These are phyloP conservation scores for Beverwykella pulmonaria DNA, from an alignment of 495 filamentous ascomycete genomes.

Conservation along the genomic window DNA sequence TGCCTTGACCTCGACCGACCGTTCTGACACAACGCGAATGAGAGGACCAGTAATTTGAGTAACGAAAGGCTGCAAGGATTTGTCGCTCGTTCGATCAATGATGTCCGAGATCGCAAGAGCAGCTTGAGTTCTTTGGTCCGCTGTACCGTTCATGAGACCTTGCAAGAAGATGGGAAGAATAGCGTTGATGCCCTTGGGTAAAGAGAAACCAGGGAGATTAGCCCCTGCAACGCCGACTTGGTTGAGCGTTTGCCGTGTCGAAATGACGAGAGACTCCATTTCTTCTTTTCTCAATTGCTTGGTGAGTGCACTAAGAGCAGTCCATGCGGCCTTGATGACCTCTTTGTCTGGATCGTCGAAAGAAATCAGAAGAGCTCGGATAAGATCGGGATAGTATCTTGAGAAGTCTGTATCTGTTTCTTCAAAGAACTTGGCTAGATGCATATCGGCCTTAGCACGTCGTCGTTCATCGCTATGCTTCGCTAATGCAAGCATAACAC, in stretches of 20 bases:
- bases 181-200: conserved; percentile 97
- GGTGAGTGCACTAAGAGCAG: conserved; percentile 82
- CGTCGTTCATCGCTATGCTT: conserved; percentile 92
- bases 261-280: conserved; percentile 91
- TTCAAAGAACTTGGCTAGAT: conserved; percentile 87
- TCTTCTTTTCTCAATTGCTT: conserved; percentile 92
- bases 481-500: conserved; percentile 78
- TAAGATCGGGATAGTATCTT: conserved; percentile 90
- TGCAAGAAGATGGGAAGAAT: conserved; percentile 96
- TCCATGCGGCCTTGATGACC: conserved; percentile 92
- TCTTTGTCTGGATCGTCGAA: conserved; percentile 84
- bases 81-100: conserved; percentile 82
- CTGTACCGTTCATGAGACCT: conserved; percentile 91
- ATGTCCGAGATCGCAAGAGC: conserved; percentile 95
- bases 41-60: conserved; percentile 97
- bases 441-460: conserved; percentile 72
- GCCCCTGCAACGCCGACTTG: conserved; percentile 86
- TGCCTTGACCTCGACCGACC: conserved; percentile 91
- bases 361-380: conserved; percentile 82
- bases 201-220: conserved; percentile 82
- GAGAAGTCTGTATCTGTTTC: conserved; percentile 84
- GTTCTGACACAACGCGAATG: conserved; percentile 94
- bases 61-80: conserved; percentile 87
- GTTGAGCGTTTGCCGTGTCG: conserved; percentile 79
- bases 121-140: conserved; percentile 87